Evolutionary conservation across 2,329 filamentous ascomycete genomes (phyloP).

Genomic region (Botrytis fabae): DNA sequence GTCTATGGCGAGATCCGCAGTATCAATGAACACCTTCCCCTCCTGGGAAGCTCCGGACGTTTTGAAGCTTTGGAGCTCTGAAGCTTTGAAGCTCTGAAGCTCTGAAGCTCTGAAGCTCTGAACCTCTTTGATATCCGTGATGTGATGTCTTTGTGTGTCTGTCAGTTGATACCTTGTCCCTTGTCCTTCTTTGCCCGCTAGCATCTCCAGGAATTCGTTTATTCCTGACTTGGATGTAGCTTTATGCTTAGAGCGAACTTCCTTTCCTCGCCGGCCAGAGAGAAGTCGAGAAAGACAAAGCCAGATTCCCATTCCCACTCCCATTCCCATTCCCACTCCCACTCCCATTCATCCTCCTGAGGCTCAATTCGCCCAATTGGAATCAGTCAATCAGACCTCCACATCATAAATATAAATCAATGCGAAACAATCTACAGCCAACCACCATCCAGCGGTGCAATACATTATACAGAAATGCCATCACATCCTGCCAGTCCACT

Average conservation of each 20-base stretch:
- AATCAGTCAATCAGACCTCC: neutral
- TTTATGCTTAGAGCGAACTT: neutral
- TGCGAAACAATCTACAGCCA: neutral
- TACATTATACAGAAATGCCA: slow-evolving; percentile 6
- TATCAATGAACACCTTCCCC: neutral
- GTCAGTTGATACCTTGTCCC: neutral
- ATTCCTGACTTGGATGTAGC: slow-evolving; percentile 5
- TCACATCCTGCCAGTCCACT: too few relatives aligned
- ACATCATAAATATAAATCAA: neutral
- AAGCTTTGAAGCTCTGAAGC: neutral
- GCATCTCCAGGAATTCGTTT: neutral
- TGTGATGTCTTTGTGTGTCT: neutral
- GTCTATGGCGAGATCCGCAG: neutral
- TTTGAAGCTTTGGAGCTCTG: neutral
- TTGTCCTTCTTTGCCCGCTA: neutral
- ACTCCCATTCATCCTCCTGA: neutral
- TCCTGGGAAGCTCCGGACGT: neutral
- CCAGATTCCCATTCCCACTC: neutral
- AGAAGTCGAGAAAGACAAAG: neutral
- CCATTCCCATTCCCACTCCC: neutral
- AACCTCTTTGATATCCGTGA: neutral
- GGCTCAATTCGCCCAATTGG: neutral
- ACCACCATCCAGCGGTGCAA: neutral
- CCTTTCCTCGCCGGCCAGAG: neutral
- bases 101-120: neutral